Evolutionary conservation across 1,139 yeast species (phyloP).

Genomic region (Lodderomyces theae): DNA sequence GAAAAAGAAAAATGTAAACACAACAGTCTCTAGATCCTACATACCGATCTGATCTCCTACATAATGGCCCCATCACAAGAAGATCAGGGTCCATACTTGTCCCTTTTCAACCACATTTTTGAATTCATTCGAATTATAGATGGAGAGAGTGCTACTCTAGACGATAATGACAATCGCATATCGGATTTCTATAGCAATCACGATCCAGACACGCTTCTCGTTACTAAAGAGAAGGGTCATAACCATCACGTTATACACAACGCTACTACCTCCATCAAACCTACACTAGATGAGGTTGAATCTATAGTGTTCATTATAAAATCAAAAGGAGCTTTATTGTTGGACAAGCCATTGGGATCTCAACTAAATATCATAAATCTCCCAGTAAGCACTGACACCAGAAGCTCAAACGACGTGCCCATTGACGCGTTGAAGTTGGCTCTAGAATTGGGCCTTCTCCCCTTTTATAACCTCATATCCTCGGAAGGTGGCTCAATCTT

Average conservation of each 20-base stretch:
- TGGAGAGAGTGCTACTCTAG: not conserved
- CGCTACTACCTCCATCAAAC: conserved; percentile 22
- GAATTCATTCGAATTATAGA: not conserved
- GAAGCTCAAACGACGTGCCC: conserved; percentile 14
- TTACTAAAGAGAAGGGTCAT: conserved; percentile 10
- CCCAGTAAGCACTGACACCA: conserved; percentile 21
- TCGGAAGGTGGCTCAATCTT: conserved; percentile 21
- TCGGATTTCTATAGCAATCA: conserved; percentile 14
- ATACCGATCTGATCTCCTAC: not conserved
- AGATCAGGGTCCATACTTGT: not conserved
- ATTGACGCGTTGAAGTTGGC: conserved; percentile 58
- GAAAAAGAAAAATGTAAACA: not conserved
- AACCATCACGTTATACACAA: conserved; percentile 10
- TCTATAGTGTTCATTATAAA: conserved; percentile 27
- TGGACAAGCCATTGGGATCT: conserved; percentile 14
- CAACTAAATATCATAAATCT: conserved; percentile 42
- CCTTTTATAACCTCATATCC: conserved; percentile 35
- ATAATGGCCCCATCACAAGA: not conserved
- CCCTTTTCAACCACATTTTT: not conserved
- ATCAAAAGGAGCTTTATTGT: conserved; percentile 31
- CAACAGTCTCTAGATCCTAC: not conserved
- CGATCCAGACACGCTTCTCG: conserved; percentile 18
- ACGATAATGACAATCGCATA: conserved; percentile 11
- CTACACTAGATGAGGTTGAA: conserved; percentile 15
- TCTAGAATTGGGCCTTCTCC: conserved; percentile 44